phyloP scores from a whole-genome alignment of 2,329 filamentous ascomycete genomes.

The Aureobasidium sp. region DNA sequence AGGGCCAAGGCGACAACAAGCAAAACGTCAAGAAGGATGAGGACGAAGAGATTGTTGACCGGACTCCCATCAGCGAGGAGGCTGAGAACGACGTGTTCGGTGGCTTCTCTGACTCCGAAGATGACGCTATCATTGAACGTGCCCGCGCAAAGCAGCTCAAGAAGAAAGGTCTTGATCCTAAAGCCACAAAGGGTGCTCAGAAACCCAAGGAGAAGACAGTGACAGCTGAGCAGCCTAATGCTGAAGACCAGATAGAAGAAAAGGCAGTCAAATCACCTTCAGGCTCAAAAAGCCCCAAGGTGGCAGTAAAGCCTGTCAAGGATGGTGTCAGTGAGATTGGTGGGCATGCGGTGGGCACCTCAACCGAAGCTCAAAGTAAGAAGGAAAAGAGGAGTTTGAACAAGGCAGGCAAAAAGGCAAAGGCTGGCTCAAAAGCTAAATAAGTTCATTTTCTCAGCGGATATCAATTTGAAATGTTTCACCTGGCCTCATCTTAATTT shows the following conservation, averaged over 20 bases:
- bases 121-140: conserved; percentile 41
- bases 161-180: conserved; percentile 44
- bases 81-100: conserved; percentile 38
- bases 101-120: conserved; percentile 46
- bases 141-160: conserved; percentile 37
- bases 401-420: conserved; percentile 16
- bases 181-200: conserved; percentile 25
- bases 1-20: conserved; percentile 28
- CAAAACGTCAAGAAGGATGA: conserved; percentile 24
- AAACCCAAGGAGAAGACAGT: conserved; percentile 19
- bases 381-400: conserved; percentile 24
- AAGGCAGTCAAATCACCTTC: conserved; percentile 19
- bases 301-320: conserved; percentile 15
- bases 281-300: conserved; percentile 14
- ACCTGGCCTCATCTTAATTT: neutral
- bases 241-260: conserved; percentile 20
- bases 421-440: conserved; percentile 18
- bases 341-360: conserved; percentile 3
- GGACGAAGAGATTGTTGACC: conserved; percentile 51
- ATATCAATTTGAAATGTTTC: conserved; percentile 14
- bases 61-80: conserved; percentile 55
- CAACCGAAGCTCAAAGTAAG: conserved; percentile 21
- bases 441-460: conserved; percentile 8
- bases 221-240: neutral
- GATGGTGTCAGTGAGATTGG: conserved; percentile 16